Evolutionary conservation across 1,139 yeast species (phyloP), one percentile per base, ranked within the genome.

Genomic region (Nadsonia commutata): DNA sequence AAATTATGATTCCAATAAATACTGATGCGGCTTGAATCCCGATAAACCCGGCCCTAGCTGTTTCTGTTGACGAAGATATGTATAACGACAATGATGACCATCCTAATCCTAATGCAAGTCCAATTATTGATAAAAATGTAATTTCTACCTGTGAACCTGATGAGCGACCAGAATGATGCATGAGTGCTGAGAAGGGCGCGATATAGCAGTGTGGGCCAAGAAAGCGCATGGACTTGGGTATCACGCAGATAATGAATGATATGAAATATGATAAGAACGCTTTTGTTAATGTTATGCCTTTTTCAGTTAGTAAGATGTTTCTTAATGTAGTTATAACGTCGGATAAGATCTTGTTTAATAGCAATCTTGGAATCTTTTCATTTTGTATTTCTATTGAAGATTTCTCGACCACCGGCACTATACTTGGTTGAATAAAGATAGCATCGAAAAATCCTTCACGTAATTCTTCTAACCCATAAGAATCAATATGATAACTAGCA

Each of bases 391-490:
- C 3, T 4, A 4, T 8, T 13, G 16, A 4, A 9, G 16, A 4
- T 8, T 27, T 27, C n/a, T 27, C 16, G n/a, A 27, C 4, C 33
- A 7, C 8, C 16, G 5, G 9, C n/a, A 11, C 4, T 27, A 11
- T 27, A 16, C 4, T 27, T 27, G 9, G 9, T 27, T 7, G 16
- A 4, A 27, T 4, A 47, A 61, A 70, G 1, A 64, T 56, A 0
- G 74, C 68, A 48, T 70, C 74, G 48, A 71, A 71, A 49, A 66
- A 70, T 2, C 74, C 74, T 43, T 67, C 67, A 48, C 75, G 56
- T 20, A 67, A 50, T 48, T 71, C 76, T 43, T 67, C 68, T 17
- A 69, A 44, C 2, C 61, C 65, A 46, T 58, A 66, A 33, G 59
- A 58, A 2, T 60, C 50, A 38, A 60, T 48, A 18, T 57, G 55